Percentiles rank a stretch among this genome's conserved stretches.
These are phyloP conservation scores for Mycena vulgaris DNA, from an alignment of 768 basidiomycete species.

Conservation along the genomic window DNA sequence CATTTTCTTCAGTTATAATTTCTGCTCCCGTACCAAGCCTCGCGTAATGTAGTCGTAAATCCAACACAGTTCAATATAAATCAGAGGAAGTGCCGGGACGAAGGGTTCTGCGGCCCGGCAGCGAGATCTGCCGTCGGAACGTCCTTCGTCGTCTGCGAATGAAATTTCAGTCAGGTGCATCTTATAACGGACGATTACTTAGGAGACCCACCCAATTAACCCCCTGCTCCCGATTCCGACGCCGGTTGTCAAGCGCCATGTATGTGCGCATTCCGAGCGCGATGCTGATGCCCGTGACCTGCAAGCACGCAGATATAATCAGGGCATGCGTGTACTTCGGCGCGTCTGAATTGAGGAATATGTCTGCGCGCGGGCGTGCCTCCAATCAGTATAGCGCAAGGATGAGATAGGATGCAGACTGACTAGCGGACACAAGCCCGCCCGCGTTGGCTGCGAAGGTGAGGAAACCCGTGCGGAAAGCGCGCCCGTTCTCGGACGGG, in stretches of 20 bases:
- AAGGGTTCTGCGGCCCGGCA: constrained; percentile 3
- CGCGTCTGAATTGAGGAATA: constrained; percentile 5
- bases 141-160: constrained; percentile 2
- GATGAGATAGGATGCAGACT: not conserved
- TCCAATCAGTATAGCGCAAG: not conserved
- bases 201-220: not conserved
- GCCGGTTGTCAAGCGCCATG: constrained; percentile 16
- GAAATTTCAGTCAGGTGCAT: not conserved
- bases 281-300: not conserved
- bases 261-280: constrained; percentile 11
- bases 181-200: not conserved
- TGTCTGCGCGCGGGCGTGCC: constrained; percentile 3
- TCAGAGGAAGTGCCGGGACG: constrained; percentile 2
- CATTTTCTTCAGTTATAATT: too few relatives aligned
- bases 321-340: constrained; percentile 11
- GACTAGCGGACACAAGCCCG: constrained; percentile 8
- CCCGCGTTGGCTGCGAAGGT: not conserved
- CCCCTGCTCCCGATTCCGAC: constrained; percentile 15
- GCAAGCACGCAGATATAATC: constrained; percentile 6
- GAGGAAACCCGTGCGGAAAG: constrained; percentile 7
- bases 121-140: constrained; percentile 10
- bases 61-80: too few relatives aligned
- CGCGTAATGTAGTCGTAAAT: too few relatives aligned
- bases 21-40: too few relatives aligned
- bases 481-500: constrained; percentile 9